These are phyloP conservation scores for Aspergillus baeticus DNA, from an alignment of 495 filamentous ascomycete species.

Conservation along the genomic window DNA sequence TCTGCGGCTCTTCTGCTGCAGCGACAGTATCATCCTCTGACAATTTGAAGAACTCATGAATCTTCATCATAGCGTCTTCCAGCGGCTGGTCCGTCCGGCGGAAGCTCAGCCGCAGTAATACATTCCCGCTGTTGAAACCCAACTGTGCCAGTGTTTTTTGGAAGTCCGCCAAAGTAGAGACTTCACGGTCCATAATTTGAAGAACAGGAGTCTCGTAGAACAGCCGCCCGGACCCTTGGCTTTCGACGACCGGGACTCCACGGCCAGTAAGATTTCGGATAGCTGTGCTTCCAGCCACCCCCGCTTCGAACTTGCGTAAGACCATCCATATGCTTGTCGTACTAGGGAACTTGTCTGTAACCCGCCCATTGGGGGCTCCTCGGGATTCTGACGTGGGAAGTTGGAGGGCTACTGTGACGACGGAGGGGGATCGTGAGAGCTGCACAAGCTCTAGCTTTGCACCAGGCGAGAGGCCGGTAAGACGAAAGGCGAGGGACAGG, in stretches of 20 bases:
- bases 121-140: constrained; percentile 79
- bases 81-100: constrained; percentile 72
- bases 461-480: constrained; percentile 79
- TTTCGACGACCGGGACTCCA: constrained; percentile 59
- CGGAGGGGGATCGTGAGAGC: constrained; percentile 74
- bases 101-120: constrained; percentile 75
- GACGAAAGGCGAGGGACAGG: constrained; percentile 79
- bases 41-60: constrained; percentile 65
- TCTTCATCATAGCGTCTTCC: constrained; percentile 81
- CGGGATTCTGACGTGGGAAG: constrained; percentile 65
- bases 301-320: constrained; percentile 81
- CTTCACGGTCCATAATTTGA: constrained; percentile 73
- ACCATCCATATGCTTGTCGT: constrained; percentile 84
- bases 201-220: constrained; percentile 86
- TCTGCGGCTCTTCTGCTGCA: constrained; percentile 9
- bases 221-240: constrained; percentile 66
- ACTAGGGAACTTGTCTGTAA: constrained; percentile 80
- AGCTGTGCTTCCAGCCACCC: constrained; percentile 51
- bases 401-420: constrained; percentile 82
- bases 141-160: constrained; percentile 86
- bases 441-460: constrained; percentile 92
- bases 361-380: constrained; percentile 55
- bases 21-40: constrained; percentile 33
- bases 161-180: constrained; percentile 73
- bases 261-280: constrained; percentile 76